Percentiles rank a stretch among this genome's conserved stretches.
Evolutionary conservation across 116 monocot genomes (phyloP).

Genomic region (Papilionanthe hybrid): DNA sequence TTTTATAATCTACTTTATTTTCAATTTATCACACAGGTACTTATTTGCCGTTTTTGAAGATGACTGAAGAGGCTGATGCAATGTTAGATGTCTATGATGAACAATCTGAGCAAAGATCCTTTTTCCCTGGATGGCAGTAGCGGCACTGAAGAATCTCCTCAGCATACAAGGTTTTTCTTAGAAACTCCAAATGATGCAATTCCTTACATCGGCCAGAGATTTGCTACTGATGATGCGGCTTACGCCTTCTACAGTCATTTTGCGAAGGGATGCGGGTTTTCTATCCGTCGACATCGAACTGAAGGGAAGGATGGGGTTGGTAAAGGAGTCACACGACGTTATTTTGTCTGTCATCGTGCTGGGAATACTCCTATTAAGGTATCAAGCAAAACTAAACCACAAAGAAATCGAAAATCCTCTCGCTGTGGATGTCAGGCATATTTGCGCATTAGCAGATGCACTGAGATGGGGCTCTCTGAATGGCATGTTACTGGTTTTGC

Average conservation of each 20-base stretch:
- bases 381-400: conserved; percentile 49
- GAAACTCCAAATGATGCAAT: conserved; percentile 53
- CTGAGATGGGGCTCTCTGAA: conserved; percentile 35
- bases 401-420: conserved; percentile 75
- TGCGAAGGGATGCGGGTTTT: conserved; percentile 71
- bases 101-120: conserved; percentile 63
- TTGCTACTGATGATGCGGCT: conserved; percentile 72
- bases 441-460: conserved; percentile 61
- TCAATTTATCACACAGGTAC: conserved; percentile 1
- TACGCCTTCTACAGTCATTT: conserved; percentile 77
- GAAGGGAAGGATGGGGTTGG: conserved; percentile 87
- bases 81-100: conserved; percentile 56
- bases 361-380: conserved; percentile 69
- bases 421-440: conserved; percentile 91
- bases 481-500: conserved; percentile 82
- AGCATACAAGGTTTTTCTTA: conserved; percentile 52
- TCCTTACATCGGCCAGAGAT: conserved; percentile 76
- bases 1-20: background rate
- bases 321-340: conserved; percentile 67
- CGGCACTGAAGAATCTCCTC: conserved; percentile 51
- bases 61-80: conserved; percentile 41
- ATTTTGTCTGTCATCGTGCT: conserved; percentile 89
- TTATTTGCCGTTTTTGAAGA: conserved; percentile 14
- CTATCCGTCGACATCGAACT: conserved; percentile 75
- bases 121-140: conserved; percentile 54